Base-by-base conservation (phyloP, 352 stramenopile genomes). In the Pythium phragmiticola region DNA sequence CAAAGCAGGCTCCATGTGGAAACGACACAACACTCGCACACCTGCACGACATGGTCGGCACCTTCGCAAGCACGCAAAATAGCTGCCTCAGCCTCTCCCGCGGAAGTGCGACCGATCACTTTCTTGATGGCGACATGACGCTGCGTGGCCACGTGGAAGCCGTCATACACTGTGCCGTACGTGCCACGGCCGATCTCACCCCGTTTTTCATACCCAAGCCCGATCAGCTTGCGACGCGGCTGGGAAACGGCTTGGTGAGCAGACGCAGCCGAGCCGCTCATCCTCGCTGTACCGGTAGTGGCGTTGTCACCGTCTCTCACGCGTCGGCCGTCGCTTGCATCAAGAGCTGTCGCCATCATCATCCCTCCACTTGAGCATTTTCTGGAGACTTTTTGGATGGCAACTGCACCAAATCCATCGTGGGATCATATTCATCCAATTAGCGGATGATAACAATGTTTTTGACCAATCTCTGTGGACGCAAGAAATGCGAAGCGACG, bases 41-140 rank as follows among this genome's bases (percentile, higher is more conserved):
- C 77, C 77, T 93, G 76, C 0, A 94, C 70, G 39, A 92, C 66
- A 53, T 92, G 74, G 50, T 59, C 26, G 14, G 75, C 68, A 7
- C 66, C 78, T 30, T 62, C 68, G 46, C 84, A 90, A n/a, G 57
- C 69, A 21, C 73, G 46, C 28, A 94, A 72, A 6, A 89, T 63
- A 19, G 53, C 73, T 1, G 80, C 77, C 56, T 94, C 85, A 17
- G 73, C 74, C 13, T 77, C 69, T 16, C 75, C 83, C 6, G 49
- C 66, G 14, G 72, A 54, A 13, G 71, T 14, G 34, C 64, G 47
- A n/a, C 73, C 82, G 17, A 86, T 63, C 47, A 94, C 70, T 53
- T 91, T 90, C 72, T 94, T 94, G 60, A 94, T 82, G 11, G 85
- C 85, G 11, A 89, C 80, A n/a, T 70, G 74, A 61, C 76, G 47